Evolutionary conservation across 306 rosid species (phyloP).

Genomic region (Neltuma alba): DNA sequence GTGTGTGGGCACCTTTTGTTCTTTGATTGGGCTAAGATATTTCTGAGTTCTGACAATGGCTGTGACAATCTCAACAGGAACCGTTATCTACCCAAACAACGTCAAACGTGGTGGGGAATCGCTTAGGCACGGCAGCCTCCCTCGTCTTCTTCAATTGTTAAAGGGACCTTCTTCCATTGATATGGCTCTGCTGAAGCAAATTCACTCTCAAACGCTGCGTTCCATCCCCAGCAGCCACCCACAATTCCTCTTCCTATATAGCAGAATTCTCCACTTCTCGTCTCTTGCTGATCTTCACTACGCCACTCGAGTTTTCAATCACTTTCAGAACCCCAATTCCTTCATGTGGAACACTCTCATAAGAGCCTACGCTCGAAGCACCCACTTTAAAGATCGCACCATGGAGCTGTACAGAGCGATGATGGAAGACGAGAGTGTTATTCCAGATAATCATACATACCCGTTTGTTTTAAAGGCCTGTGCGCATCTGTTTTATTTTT

Average conservation of each 20-base stretch:
- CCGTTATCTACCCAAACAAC: constrained; percentile 16
- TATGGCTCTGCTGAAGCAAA: constrained; percentile 61
- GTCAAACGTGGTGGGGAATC: constrained; percentile 8
- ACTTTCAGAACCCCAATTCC: constrained; percentile 57
- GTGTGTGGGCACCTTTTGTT: not conserved
- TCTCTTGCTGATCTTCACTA: constrained; percentile 52
- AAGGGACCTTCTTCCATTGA: constrained; percentile 37
- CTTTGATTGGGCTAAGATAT: not conserved
- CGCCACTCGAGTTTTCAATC: constrained; percentile 60
- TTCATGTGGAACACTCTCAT: constrained; percentile 91
- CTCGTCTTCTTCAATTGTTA: constrained; percentile 54
- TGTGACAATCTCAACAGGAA: constrained; percentile 31
- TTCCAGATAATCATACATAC: constrained; percentile 67
- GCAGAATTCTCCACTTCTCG: constrained; percentile 57
- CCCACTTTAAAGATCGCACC: constrained; percentile 43
- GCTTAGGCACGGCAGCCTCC: constrained; percentile 22
- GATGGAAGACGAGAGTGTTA: constrained; percentile 47
- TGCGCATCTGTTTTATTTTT: constrained; percentile 57
- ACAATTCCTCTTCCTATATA: constrained; percentile 49
- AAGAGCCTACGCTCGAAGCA: constrained; percentile 64
- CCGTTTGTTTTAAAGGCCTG: constrained; percentile 79
- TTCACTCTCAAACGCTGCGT: constrained; percentile 71
- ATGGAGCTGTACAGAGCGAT: constrained; percentile 51
- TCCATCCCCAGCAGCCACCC: constrained; percentile 45
- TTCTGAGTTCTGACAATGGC: constrained; percentile 5